phyloP scores from a whole-genome alignment of 345 rosid species.

The Reutealis trisperma region DNA sequence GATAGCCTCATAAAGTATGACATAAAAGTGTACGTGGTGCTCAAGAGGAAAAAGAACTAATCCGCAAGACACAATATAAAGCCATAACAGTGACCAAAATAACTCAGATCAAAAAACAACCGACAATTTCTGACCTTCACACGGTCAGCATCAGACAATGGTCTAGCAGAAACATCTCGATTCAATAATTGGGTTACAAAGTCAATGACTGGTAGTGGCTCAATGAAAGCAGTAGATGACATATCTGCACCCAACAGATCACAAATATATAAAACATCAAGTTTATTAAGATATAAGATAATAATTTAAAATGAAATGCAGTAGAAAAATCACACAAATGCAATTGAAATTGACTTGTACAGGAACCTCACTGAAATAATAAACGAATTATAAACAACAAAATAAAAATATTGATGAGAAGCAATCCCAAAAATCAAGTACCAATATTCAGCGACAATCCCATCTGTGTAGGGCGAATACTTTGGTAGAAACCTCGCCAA shows the following conservation, averaged over 20 bases:
- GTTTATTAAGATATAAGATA: not conserved
- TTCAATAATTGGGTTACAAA: conserved; percentile 69
- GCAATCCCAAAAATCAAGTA: conserved; percentile 2
- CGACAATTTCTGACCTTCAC: conserved; percentile 57
- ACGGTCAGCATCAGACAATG: conserved; percentile 88
- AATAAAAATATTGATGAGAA: not conserved
- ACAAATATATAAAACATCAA: not conserved
- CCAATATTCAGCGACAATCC: conserved; percentile 91
- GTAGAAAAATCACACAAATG: not conserved
- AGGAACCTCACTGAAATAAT: not conserved
- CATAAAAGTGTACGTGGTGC: not conserved
- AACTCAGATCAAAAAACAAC: not conserved
- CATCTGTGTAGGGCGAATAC: conserved; percentile 97
- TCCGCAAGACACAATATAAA: not conserved
- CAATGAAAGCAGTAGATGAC: conserved; percentile 97
- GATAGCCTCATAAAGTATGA: too few species aligned
- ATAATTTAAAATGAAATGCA: too few species aligned
- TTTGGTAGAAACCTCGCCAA: conserved; percentile 98
- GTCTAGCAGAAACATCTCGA: conserved; percentile 71
- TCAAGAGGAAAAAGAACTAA: not conserved
- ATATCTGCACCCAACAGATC: conserved; percentile 55
- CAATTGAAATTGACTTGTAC: not conserved
- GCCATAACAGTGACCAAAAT: not conserved
- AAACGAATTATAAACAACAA: not conserved
- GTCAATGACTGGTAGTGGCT: conserved; percentile 75